Base-by-base conservation (phyloP, 768 basidiomycete species). In the Macrolepiota dolichaula region DNA sequence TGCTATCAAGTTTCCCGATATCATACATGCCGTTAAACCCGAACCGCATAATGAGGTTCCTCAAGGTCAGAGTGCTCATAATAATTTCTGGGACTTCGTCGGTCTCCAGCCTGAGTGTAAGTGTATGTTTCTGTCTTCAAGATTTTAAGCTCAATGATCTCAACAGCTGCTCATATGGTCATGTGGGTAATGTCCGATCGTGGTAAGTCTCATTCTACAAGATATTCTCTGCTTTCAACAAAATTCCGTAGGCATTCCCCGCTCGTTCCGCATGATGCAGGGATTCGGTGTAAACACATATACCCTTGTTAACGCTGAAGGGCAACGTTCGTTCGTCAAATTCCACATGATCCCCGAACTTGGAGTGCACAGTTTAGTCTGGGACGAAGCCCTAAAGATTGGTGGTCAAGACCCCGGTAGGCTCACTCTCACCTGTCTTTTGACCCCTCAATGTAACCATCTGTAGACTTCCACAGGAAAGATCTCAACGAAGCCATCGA, bases 361-460 rank as follows among this genome's bases (percentile, higher is more conserved):
- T 15, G 93, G 93, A 22, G 89, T 90, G 1, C 90, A 94, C 69
- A 88, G 85, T 60, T 75, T 96, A 15, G 77, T 89, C 4, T 96
- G 94, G 93, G 94, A 96, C 63, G 94, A 97, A 66, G 91, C 91
- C 0, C 76, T 96, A 62, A 95, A 95, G 70, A 82, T 96, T 42
- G 63, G 65, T 15, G 90, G 91, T 0, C 91, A 94, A 71, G 94
- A 96, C 72, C 93, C 94, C 37, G 85, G 85, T 85, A 66, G 57
- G 72, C 7, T 57, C 17, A 42, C 15, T 40, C 13, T 35, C 10
- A 22, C 15, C 44, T 15, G 10, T 17, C 10, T 15, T 17, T 42
- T 10, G 10, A 22, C 35, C 51, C 15, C 19, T 44, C 19, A 37
- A 35, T n/a, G n/a, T 51, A 25, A 29, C 64, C 52, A 36, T 44